Conservation (phyloP, 1,139 yeast species). For the Zygosaccharomyces sapae region DNA sequence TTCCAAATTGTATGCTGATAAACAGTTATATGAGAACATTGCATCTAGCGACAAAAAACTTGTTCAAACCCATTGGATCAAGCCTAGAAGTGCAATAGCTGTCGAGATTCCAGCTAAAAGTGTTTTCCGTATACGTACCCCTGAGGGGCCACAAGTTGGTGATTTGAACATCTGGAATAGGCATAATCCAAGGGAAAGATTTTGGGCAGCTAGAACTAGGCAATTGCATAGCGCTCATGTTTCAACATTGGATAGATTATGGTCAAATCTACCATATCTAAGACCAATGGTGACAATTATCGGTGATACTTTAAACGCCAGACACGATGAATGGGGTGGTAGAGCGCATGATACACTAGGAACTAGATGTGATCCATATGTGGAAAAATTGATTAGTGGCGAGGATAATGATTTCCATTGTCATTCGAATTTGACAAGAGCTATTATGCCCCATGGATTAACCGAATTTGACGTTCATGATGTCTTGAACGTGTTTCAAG, state of each 20-base stretch:
- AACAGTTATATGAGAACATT: slow-evolving; percentile 41
- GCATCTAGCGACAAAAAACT: slow-evolving; percentile 30
- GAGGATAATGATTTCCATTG: slow-evolving; percentile 65
- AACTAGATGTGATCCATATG: slow-evolving; percentile 67
- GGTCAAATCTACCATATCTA: slow-evolving; percentile 61
- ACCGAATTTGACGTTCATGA: slow-evolving; percentile 66
- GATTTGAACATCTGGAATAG: slow-evolving; percentile 63
- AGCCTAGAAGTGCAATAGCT: slow-evolving; percentile 48
- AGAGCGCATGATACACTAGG: slow-evolving; percentile 64
- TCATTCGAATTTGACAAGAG: slow-evolving; percentile 59
- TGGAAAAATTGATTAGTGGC: slow-evolving; percentile 58
- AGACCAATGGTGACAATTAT: slow-evolving; percentile 63
- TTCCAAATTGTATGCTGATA: slow-evolving; percentile 40
- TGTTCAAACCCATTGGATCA: slow-evolving; percentile 15
- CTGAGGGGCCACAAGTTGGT: slow-evolving; percentile 69
- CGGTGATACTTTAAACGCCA: slow-evolving; percentile 53
- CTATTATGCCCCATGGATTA: slow-evolving; percentile 55
- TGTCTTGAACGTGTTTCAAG: slow-evolving; percentile 65
- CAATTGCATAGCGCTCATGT: slow-evolving; percentile 67
- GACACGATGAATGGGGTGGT: slow-evolving; percentile 61
- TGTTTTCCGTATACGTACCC: slow-evolving; percentile 56
- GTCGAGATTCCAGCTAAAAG: slow-evolving; percentile 56
- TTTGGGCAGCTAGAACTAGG: slow-evolving; percentile 68
- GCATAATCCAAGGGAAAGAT: slow-evolving; percentile 57
- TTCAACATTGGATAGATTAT: slow-evolving; percentile 55